Evolutionary conservation across 1,139 yeast genomes (phyloP), one percentile per base, ranked within the genome.

Genomic region (Pichia sp.): DNA sequence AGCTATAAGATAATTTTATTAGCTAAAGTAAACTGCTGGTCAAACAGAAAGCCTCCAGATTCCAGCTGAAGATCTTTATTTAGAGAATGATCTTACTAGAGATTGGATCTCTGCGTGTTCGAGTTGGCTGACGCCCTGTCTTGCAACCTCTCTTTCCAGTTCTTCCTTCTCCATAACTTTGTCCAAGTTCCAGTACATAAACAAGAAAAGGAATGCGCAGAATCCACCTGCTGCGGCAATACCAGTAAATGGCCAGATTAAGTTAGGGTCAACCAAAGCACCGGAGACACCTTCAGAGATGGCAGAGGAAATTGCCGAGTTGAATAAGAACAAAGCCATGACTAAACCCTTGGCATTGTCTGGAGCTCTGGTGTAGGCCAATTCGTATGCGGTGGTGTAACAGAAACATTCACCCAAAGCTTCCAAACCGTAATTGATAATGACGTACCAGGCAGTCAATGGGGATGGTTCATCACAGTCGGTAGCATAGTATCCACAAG

Each of bases 321-420:
- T 74, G 51, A 77, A 68, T 46, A 78, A 64, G 66, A 76, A 76
- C 40, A 78, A 55, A n/a, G 86, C 74, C 80, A 74, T 74, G 35
- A 77, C 81, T 44, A 78, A 66, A 42, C 83, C 78, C 56, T 77
- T 77, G 74, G 78, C 74, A 40, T 69, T 66, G 17, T 72, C 74
- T 38, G 86, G 85, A 26, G 85, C 74, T 55, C 82, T 68, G 2
- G 82, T 70, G 53, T 76, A 78, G 13, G 86, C 85, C 51, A 77
- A 65, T 56, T 77, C 85, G 50, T 77, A 74, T 39, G 77, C 82
- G 27, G 83, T 74, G 32, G 77, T 72, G 47, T 63, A 74, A 32
- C 83, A 79, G 52, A 77, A 76, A 63, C 82, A 76, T 59, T 78
- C 86, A 46, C 81, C 73, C 22, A 74, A 63, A 28, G 84, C 84